Base-by-base conservation (phyloP, 352 stramenopile genomes). In the Pythium graminicola region DNA sequence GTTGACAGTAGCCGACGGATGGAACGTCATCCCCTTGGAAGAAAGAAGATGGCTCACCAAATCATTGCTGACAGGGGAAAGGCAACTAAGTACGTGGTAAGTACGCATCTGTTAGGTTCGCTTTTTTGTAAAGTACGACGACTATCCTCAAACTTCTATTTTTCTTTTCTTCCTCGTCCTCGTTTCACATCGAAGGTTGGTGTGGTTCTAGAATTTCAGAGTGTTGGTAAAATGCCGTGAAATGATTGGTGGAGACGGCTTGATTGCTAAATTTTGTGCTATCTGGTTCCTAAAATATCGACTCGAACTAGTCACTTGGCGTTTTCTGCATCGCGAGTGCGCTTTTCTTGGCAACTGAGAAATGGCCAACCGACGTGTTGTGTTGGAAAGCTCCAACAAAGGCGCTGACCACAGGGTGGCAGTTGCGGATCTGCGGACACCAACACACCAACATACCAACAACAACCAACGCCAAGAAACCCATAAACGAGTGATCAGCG, bases 251-350 rank as follows among this genome's bases (percentile, higher is more conserved):
- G 4, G 11, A 33, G 16, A 23, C 8, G 19, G 2, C 14, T 4
- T 36, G 11, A 31, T 54, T 61, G 38, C 29, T 51, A 41, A 56
- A 40, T 50, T 57, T 63, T 57, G 16, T 17, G 2, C 20, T 50
- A 7, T 4, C 6, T 41, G 31, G 29, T 57, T 62, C 55, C 40
- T 38, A 50, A 58, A 58, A 58, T 64, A 54, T 64, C 48, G 47
- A 27, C 17, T 19, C 13, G 16, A 3, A 10, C 16, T 42, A 24
- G n/a, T n/a, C n/a, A n/a, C n/a, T n/a, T n/a, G n/a, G n/a, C n/a
- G n/a, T n/a, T n/a, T n/a, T n/a, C n/a, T n/a, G n/a, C n/a, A n/a
- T n/a, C n/a, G n/a, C n/a, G n/a, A n/a, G n/a, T n/a, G n/a, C n/a
- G 35, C 20, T 40, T 52, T 40, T 19, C 22, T 29, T 6, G 29